Conservation (phyloP, 2,329 filamentous ascomycete species). For the Neodidymelliopsis sp. region DNA sequence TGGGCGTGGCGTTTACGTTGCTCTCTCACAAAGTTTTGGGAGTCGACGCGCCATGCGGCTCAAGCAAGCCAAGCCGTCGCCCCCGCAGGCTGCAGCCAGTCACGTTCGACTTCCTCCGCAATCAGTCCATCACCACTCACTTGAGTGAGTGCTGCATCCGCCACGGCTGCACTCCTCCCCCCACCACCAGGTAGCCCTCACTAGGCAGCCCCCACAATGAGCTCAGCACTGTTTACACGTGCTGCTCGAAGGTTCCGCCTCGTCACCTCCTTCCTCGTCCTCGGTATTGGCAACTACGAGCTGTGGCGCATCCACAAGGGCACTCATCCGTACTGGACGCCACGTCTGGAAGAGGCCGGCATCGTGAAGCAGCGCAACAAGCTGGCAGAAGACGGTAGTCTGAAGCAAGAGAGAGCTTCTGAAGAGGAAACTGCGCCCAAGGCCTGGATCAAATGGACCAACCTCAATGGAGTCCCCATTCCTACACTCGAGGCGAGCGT, state of each 20-base stretch:
- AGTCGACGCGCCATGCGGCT: constrained; percentile 6
- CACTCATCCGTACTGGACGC: constrained; percentile 38
- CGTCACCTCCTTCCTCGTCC: constrained; percentile 25
- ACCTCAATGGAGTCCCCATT: constrained; percentile 40
- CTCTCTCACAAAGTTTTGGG: constrained; percentile 7
- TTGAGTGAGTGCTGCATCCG: constrained; percentile 4
- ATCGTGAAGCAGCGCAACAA: constrained; percentile 20
- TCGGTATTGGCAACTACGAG: constrained; percentile 35
- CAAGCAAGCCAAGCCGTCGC: constrained; percentile 18
- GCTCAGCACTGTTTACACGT: constrained; percentile 13
- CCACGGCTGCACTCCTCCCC: neutral
- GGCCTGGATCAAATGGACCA: constrained; percentile 32
- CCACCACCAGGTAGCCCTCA: neutral
- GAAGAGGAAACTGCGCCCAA: constrained; percentile 13
- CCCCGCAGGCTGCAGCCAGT: constrained; percentile 28
- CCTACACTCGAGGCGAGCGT: constrained; percentile 30
- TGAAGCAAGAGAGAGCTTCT: constrained; percentile 2
- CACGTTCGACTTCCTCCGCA: constrained; percentile 17
- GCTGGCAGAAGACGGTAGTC: constrained; percentile 7
- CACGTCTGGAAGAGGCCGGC: constrained; percentile 30
- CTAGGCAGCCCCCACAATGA: constrained; percentile 22
- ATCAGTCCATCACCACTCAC: constrained; percentile 8
- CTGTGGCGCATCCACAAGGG: constrained; percentile 37
- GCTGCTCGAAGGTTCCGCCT: constrained; percentile 13
- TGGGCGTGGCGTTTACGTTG: constrained; percentile 2